phyloP scores from a whole-genome alignment of 768 basidiomycete genomes.

The Suillus cothurnatus region DNA sequence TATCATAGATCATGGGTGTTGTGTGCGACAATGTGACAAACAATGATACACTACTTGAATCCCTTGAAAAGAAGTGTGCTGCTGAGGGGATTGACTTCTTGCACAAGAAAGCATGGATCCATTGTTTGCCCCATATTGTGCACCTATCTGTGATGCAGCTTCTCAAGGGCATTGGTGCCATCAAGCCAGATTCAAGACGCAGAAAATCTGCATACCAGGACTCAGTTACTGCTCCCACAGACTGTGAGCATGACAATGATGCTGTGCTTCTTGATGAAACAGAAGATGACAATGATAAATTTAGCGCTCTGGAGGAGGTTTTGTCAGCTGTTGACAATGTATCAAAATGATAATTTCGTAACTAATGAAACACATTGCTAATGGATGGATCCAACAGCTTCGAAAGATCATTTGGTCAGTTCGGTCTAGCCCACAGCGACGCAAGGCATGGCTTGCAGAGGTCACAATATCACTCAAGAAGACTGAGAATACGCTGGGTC shows the following conservation, averaged over 20 bases:
- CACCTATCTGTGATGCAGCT: background rate
- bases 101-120: background rate
- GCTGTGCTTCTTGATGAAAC: background rate
- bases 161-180: background rate
- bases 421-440: background rate
- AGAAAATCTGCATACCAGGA: background rate
- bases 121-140: background rate
- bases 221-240: background rate
- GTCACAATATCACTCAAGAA: background rate
- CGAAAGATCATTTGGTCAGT: background rate
- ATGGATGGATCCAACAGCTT: background rate
- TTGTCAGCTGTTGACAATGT: background rate
- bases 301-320: background rate
- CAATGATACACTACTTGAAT: background rate
- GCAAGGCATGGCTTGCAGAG: background rate
- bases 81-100: background rate
- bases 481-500: background rate
- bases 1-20: background rate
- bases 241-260: background rate
- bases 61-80: background rate
- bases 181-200: background rate
- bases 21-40: background rate
- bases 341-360: background rate
- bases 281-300: background rate
- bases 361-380: background rate